phyloP scores from a whole-genome alignment of 2,329 filamentous ascomycete species.

The Colletotrichum theobromicola region DNA sequence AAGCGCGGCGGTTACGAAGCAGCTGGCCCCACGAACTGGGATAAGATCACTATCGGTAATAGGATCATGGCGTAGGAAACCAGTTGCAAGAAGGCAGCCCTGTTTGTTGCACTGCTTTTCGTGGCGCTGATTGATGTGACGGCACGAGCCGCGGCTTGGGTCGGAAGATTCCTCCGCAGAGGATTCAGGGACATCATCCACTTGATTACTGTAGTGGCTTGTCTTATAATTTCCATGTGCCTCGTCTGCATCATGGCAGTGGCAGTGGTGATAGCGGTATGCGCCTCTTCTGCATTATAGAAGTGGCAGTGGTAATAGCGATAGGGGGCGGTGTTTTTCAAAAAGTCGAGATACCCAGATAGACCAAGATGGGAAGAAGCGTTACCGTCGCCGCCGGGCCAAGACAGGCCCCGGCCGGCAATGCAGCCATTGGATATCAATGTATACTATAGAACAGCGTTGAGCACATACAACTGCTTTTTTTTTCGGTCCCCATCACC shows the following conservation, averaged over 20 bases:
- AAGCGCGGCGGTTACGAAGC: slow-evolving; percentile 77
- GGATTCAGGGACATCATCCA: neutral
- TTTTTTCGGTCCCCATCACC: neutral
- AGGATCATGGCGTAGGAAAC: slow-evolving; percentile 25
- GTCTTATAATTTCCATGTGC: no score
- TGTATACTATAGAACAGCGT: slow-evolving; percentile 17
- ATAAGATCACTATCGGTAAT: slow-evolving; percentile 40
- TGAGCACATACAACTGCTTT: slow-evolving; percentile 2
- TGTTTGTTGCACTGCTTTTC: neutral
- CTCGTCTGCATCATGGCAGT: no score
- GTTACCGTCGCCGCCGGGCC: neutral
- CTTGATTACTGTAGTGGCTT: no score
- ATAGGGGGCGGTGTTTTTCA: neutral
- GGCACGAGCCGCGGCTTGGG: neutral
- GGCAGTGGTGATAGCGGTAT: no score
- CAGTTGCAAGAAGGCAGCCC: neutral
- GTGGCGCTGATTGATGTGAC: neutral
- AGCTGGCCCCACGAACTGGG: slow-evolving; percentile 58
- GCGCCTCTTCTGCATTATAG: no score
- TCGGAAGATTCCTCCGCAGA: neutral
- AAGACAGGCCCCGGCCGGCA: neutral
- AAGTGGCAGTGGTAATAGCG: neutral
- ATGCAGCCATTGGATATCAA: slow-evolving; percentile 16
- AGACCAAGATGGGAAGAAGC: slow-evolving; percentile 11
- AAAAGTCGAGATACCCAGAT: slow-evolving; percentile 22